Evolutionary conservation across 805 yeast species (phyloP), one percentile per base, ranked within the genome.

Genomic region (Yarrowia keelungensis): DNA sequence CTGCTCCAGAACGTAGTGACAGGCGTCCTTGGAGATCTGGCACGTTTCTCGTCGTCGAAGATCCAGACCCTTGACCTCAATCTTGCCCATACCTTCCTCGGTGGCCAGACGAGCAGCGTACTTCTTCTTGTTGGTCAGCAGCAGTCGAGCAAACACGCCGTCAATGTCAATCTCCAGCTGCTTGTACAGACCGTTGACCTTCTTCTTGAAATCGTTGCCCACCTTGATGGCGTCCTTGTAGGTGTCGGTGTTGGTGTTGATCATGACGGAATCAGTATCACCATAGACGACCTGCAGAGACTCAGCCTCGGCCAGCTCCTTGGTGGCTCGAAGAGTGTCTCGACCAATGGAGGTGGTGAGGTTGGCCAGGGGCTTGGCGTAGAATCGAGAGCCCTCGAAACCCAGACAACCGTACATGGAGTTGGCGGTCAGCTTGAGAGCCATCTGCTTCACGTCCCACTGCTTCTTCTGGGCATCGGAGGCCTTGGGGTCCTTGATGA

Each of bases 331-430:
- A 75, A 95, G 84, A 77, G 93, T 92, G 77, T 95, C 98, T 81
- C 99, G 86, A 75, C 99, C 99, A 78, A 93, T 91, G 74, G 88
- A 89, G 2, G 99, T 95, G 69, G 92, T 97, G 74, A 95, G 82
- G 93, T 91, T 91, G 5, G 99, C 99, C 73, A 95, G 82, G 0
- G 98, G 97, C 75, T 91, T 89, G 12, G 99, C 99, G 75, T 93
- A 94, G 78, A 95, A 95, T 75, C 99, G 85, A 26, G 98, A 92
- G 74, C 89, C 85, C 8, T 89, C 90, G 77, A 88, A 93, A 73
- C 99, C 99, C 74, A 95, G 84, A 85, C 98, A 95, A 76, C 99
- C 99, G 80, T 95, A 95, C 98, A 95, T 94, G n/a, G 99, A 95
- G 79, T 95, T 95, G 38, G 99, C 99, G 2, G 99, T 96, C 76